A percentile compares a stretch with the other conserved stretches of the same genome.
Conservation (phyloP, 176 grass and related monocot genomes). For the Calamus simplicifolius region DNA sequence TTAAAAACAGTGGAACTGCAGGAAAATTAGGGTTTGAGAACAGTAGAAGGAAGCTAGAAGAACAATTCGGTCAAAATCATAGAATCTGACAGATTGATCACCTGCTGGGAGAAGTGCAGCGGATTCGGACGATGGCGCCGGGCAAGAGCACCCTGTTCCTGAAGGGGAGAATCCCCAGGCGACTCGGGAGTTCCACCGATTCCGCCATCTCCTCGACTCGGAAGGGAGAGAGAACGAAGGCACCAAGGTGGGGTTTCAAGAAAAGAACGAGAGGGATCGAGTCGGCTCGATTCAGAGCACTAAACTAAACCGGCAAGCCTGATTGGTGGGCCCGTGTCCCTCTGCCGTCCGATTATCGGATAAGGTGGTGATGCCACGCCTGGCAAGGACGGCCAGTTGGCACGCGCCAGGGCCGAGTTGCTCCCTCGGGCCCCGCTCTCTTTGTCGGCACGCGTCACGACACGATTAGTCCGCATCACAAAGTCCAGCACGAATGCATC, state of each 20-base stretch:
- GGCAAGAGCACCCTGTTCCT: slow-evolving; percentile 90
- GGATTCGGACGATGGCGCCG: slow-evolving; percentile 91
- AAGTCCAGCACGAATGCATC: too few species aligned
- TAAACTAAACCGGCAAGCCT: too few species aligned
- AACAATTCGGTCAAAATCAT: not conserved
- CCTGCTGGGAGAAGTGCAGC: slow-evolving; percentile 94
- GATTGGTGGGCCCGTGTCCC: too few species aligned
- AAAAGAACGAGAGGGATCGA: slow-evolving; percentile 15
- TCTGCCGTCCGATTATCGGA: too few species aligned
- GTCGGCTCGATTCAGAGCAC: too few species aligned
- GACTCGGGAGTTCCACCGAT: slow-evolving; percentile 66
- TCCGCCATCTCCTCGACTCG: slow-evolving; percentile 43
- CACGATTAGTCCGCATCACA: too few species aligned
- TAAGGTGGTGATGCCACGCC: too few species aligned
- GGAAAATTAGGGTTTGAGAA: not conserved
- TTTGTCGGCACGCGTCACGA: too few species aligned
- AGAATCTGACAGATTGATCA: slow-evolving; percentile 8
- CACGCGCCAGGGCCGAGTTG: too few species aligned
- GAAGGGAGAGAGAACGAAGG: slow-evolving; percentile 9
- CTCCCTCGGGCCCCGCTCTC: too few species aligned
- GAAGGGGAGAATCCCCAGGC: slow-evolving; percentile 91
- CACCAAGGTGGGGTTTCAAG: not conserved
- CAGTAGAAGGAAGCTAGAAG: not conserved
- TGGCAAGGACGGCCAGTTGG: too few species aligned
- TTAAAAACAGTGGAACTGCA: not conserved